Conservation (phyloP, 2,329 filamentous ascomycete genomes). For the Pseudocercospora musae region DNA sequence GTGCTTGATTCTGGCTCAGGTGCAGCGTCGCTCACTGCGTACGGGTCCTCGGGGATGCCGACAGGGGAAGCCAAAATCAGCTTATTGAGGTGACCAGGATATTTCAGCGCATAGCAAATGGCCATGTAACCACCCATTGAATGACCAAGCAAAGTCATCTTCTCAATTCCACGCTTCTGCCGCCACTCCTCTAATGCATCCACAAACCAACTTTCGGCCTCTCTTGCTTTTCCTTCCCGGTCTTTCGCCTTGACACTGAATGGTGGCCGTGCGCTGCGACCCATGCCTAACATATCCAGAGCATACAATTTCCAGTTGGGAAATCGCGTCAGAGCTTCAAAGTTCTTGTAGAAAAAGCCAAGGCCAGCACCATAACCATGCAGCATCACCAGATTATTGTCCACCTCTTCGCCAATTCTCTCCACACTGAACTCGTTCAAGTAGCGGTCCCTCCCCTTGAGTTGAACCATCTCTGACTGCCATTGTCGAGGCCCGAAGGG, state of each 20-base stretch:
- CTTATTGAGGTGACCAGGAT: conserved; percentile 91
- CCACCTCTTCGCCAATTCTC: conserved; percentile 70
- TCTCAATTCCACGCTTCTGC: conserved; percentile 79
- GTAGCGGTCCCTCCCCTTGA: conserved; percentile 80
- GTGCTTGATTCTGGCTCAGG: conserved; percentile 73
- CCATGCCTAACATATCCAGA: conserved; percentile 94
- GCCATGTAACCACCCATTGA: conserved; percentile 93
- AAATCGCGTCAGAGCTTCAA: conserved; percentile 76
- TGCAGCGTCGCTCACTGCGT: conserved; percentile 76
- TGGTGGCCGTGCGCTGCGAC: conserved; percentile 75
- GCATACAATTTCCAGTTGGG: conserved; percentile 87
- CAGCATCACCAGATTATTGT: conserved; percentile 89
- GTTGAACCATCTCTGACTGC: conserved; percentile 77
- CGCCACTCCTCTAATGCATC: conserved; percentile 97
- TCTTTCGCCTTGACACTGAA: conserved; percentile 84
- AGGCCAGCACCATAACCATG: conserved; percentile 95
- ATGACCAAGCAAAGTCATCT: conserved; percentile 90
- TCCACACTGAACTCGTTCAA: conserved; percentile 93
- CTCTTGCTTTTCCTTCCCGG: conserved; percentile 72
- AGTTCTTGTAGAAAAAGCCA: conserved; percentile 98
- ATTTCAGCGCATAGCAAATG: conserved; percentile 92
- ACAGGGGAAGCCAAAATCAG: conserved; percentile 92
- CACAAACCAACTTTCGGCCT: conserved; percentile 94
- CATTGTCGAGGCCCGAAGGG: conserved; percentile 82
- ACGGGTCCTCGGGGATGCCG: conserved; percentile 90